Evolutionary conservation across 1,284 basidiomycete genomes (phyloP), one percentile per base, ranked within the genome.

Genomic region (Ustilago loliicola): DNA sequence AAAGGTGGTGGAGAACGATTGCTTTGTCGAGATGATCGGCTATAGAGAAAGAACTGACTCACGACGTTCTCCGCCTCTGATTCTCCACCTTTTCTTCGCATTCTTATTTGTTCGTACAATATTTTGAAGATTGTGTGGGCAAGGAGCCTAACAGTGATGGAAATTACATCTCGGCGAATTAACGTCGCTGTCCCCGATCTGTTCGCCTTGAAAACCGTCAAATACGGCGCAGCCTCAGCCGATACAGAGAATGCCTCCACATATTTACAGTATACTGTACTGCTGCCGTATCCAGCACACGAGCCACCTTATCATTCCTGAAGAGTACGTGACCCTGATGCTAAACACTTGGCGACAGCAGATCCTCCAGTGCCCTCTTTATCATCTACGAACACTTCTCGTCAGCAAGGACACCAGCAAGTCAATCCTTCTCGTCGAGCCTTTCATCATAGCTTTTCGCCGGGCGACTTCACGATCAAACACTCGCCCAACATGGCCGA

Each of bases 11-110:
- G 40, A 10, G 34, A 27, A 9, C 32, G 51, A 13, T 53, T 53
- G 51, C 48, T 50, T 50, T 9, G n/a, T 50, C 53, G 53, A 32
- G 15, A 29, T 32, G 27, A n/a, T 15, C 13, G 17, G 13, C 21
- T 13, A 59, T 15, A 15, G 15, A 36, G 34, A 36, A 36, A 36
- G 34, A 36, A 45, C 61, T 36, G 61, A 62, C 52, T 62, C 40
- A 62, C 29, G 47, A 27, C 48, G 21, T 29, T 27, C n/a, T n/a
- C n/a, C n/a, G n/a, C n/a, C n/a, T 36, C 34, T 15, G 15, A 13
- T 9, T 40, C 52, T 55, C 53, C 61, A 55, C 52, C 42, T 62
- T 55, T 36, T 50, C 53, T 64, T 47, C 52, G 38, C 27, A 15
- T 6, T 25, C 23, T 54, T 36, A 23, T 54, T 17, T 17, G 30